Evolutionary conservation across 306 rosid species (phyloP).

Genomic region (Trifolium repens): DNA sequence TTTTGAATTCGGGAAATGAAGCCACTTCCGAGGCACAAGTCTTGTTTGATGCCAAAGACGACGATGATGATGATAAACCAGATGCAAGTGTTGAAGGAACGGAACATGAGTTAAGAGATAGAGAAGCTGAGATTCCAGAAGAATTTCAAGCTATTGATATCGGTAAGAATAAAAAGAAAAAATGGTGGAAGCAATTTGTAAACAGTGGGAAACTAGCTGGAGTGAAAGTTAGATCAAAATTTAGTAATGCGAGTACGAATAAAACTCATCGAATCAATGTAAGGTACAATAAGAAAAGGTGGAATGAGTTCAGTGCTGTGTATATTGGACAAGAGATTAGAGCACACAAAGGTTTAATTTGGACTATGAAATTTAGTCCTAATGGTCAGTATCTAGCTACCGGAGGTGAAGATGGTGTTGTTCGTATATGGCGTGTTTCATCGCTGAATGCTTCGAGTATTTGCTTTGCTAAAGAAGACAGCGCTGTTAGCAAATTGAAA

Average conservation of each 20-base stretch:
- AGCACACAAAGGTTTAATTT: constrained; percentile 80
- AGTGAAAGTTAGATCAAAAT: constrained; percentile 42
- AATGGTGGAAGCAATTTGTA: constrained; percentile 65
- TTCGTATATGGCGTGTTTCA: constrained; percentile 69
- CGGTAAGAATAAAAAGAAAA: constrained; percentile 48
- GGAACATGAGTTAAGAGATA: constrained; percentile 26
- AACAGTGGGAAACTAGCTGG: constrained; percentile 39
- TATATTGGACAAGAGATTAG: constrained; percentile 70
- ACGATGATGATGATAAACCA: constrained; percentile 22
- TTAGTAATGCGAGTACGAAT: constrained; percentile 10
- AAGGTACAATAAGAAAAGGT: constrained; percentile 57
- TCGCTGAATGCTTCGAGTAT: constrained; percentile 49
- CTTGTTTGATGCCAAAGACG: constrained; percentile 32
- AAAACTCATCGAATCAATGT: constrained; percentile 53
- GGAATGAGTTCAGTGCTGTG: constrained; percentile 69
- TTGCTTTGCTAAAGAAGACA: constrained; percentile 44
- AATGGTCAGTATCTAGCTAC: constrained; percentile 79
- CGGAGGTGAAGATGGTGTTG: constrained; percentile 95
- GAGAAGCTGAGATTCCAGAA: constrained; percentile 46
- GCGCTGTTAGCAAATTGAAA: constrained; percentile 41
- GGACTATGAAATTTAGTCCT: constrained; percentile 93
- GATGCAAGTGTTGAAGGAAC: constrained; percentile 35
- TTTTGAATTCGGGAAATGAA: constrained; percentile 33
- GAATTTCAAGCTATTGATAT: constrained; percentile 32
- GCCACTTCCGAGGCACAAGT: constrained; percentile 32